Evolutionary conservation across 352 stramenopile species (phyloP).

Genomic region (Pythium dissotocum): DNA sequence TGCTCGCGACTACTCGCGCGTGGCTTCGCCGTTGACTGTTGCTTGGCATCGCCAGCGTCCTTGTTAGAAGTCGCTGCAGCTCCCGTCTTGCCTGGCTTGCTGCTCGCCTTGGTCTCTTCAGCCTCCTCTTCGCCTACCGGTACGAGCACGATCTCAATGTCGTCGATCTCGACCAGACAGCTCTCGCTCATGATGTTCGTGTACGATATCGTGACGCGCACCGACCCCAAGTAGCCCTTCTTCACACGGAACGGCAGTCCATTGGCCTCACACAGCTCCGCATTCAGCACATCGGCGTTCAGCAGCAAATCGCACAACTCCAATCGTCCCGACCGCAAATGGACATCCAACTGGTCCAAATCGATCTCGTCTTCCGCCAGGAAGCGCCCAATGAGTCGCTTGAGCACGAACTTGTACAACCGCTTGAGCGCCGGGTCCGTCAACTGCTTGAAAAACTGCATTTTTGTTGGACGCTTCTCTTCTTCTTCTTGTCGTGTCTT

Average conservation of each 20-base stretch:
- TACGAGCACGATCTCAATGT: constrained; percentile 88
- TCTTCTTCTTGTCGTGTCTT: neutral
- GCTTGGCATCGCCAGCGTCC: neutral
- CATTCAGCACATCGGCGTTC: constrained; percentile 79
- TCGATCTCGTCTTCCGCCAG: constrained; percentile 80
- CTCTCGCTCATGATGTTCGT: constrained; percentile 88
- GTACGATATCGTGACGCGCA: constrained; percentile 85
- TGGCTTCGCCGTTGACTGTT: neutral
- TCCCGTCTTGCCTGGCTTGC: neutral
- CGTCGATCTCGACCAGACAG: constrained; percentile 85
- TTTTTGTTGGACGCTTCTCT: neutral
- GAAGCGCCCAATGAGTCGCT: constrained; percentile 88
- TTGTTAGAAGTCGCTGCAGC: neutral
- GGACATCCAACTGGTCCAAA: constrained; percentile 85
- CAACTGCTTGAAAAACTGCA: constrained; percentile 90
- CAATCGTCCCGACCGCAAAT: constrained; percentile 70
- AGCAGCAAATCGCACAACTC: constrained; percentile 84
- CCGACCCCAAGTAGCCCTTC: constrained; percentile 83
- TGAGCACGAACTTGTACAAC: constrained; percentile 91
- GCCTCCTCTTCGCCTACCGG: constrained; percentile 32
- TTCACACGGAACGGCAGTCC: constrained; percentile 83
- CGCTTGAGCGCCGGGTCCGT: constrained; percentile 89
- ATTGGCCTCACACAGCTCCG: constrained; percentile 67
- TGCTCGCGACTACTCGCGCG: constrained; percentile 34
- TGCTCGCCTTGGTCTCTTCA: neutral